A percentile compares a stretch with the other conserved stretches of the same genome.
phyloP scores from a whole-genome alignment of 192 early-diverging fungal genomes.

The Entomortierella beljakovae region DNA sequence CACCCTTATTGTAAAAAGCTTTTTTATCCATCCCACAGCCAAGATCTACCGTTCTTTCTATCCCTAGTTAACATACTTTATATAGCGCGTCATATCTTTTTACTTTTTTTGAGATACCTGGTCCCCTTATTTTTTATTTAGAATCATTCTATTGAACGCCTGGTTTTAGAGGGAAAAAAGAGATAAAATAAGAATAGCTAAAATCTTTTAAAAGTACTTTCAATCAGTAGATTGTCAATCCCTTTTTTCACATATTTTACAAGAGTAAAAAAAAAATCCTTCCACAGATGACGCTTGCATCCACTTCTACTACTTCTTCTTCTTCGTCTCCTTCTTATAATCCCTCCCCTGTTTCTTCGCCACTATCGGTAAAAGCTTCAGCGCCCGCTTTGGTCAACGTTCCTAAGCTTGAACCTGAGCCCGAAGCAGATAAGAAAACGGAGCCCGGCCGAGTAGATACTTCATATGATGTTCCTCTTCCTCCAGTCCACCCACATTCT shows the following conservation, averaged over 20 bases:
- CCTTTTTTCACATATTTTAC: neutral
- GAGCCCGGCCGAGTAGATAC: conserved; percentile 1
- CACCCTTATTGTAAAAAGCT: neutral
- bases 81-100: neutral
- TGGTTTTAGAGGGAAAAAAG: too few species aligned
- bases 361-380: neutral
- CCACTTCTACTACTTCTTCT: conserved; percentile 1
- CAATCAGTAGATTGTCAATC: neutral
- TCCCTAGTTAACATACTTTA: neutral
- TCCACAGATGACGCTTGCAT: conserved; percentile 3
- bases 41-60: neutral
- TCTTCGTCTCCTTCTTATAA: neutral
- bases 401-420: neutral
- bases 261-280: neutral
- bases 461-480: neutral
- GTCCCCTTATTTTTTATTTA: too few species aligned
- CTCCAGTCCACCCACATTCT: neutral
- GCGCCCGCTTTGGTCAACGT: neutral
- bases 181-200: too few species aligned
- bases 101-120: too few species aligned
- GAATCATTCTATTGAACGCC: neutral
- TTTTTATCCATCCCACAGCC: neutral
- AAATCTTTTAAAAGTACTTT: too few species aligned
- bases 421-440: neutral
- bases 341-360: neutral